A percentile compares a stretch with the other conserved stretches of the same genome.
Evolutionary conservation across 2,329 filamentous ascomycete genomes (phyloP).

Genomic region (Biscogniauxia mediterranea): DNA sequence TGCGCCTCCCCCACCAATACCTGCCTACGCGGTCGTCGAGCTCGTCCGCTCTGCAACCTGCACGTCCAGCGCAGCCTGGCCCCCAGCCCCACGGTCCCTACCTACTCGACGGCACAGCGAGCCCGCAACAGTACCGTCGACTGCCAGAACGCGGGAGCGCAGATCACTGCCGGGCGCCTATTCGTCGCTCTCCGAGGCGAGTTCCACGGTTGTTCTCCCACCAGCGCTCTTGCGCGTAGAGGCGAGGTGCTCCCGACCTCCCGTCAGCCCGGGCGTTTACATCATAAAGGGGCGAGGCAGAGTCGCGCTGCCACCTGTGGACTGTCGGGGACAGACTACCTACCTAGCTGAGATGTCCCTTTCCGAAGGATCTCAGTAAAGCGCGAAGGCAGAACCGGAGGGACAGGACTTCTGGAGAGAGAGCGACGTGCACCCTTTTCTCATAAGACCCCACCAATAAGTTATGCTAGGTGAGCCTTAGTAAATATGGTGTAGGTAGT

Average conservation of each 20-base stretch:
- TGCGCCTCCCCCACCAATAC: not conserved
- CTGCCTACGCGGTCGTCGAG: not conserved
- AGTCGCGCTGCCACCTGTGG: not conserved
- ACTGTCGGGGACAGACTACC: not conserved
- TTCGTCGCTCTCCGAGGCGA: not conserved
- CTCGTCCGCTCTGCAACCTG: not conserved
- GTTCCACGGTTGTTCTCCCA: not conserved
- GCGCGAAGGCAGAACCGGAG: not conserved
- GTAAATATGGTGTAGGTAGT: too few relatives aligned
- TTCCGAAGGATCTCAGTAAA: not conserved
- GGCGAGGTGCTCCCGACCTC: not conserved
- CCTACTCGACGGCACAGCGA: not conserved
- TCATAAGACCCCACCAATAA: too few relatives aligned
- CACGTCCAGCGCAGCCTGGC: not conserved
- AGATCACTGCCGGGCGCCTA: not conserved
- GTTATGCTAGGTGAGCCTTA: too few relatives aligned
- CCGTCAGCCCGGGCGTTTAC: not conserved
- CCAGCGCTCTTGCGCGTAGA: not conserved
- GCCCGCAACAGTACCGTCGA: not conserved
- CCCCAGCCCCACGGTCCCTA: not conserved
- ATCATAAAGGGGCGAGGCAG: not conserved
- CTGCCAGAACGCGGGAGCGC: not conserved
- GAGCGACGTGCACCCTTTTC: too few relatives aligned
- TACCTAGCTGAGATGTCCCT: not conserved
- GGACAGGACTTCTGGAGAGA: too few relatives aligned